Percentiles rank a stretch among this genome's conserved stretches.
phyloP scores from a whole-genome alignment of 2,329 filamentous ascomycete genomes.

The Lasiodiplodia sp. region DNA sequence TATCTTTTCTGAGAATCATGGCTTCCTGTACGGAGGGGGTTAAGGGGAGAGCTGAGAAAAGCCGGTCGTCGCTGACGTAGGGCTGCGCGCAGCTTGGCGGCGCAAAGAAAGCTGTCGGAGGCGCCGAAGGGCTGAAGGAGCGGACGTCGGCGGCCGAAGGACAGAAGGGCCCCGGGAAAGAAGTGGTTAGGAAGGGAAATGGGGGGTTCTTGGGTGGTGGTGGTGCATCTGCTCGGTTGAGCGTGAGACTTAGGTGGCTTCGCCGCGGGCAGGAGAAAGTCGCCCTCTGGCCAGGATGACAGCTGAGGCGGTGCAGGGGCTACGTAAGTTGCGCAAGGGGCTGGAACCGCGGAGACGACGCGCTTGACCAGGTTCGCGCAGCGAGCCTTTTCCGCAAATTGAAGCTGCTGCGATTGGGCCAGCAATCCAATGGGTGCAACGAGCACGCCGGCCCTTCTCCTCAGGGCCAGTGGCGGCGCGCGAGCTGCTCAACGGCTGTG shows the following conservation, averaged over 20 bases:
- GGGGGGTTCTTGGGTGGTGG: neutral
- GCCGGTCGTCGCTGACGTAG: conserved; percentile 28
- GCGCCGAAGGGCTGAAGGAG: conserved; percentile 18
- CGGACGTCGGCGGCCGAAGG: conserved; percentile 20
- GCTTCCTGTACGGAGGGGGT: conserved; percentile 35
- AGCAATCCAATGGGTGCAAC: neutral
- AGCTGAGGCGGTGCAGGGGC: conserved; percentile 30
- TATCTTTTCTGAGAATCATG: conserved; percentile 67
- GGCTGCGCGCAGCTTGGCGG: conserved; percentile 14
- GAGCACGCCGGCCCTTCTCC: neutral
- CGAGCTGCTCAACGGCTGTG: neutral
- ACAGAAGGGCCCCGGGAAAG: neutral
- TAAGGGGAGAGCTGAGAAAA: conserved; percentile 21
- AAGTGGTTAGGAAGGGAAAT: conserved; percentile 10
- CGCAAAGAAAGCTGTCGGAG: neutral
- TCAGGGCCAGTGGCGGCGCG: neutral
- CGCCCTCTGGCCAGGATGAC: conserved; percentile 12
- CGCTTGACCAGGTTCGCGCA: conserved; percentile 6
- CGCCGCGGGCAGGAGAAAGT: conserved; percentile 24
- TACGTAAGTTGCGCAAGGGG: conserved; percentile 30
- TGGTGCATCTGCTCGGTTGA: conserved; percentile 20
- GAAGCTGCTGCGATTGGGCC: conserved; percentile 2
- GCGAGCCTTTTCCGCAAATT: conserved; percentile 6
- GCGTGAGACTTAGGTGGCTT: conserved; percentile 27
- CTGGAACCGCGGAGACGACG: conserved; percentile 1